Percentiles rank a stretch among this genome's conserved stretches.
Conservation (phyloP, 805 yeast species). For the Teunomyces stri region DNA sequence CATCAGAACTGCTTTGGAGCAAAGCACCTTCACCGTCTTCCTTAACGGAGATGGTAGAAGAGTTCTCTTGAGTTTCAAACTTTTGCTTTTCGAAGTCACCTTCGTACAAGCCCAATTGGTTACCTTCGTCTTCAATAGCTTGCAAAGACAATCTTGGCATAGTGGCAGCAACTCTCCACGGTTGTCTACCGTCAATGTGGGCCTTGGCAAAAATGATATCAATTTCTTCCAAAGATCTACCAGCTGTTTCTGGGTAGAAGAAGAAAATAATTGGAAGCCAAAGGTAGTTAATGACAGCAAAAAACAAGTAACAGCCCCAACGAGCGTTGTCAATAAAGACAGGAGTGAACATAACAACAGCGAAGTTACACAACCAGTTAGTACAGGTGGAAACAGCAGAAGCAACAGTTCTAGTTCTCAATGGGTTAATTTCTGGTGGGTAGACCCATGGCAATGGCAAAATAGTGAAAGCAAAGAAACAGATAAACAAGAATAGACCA, state of each 20-base stretch:
- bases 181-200: slow-evolving; percentile 51
- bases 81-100: slow-evolving; percentile 40
- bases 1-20: slow-evolving; percentile 1
- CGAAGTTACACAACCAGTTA: slow-evolving; percentile 45
- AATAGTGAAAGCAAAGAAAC: slow-evolving; percentile 43
- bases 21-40: slow-evolving; percentile 10
- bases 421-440: slow-evolving; percentile 47
- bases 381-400: slow-evolving; percentile 45
- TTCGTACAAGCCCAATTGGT: slow-evolving; percentile 52
- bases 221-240: slow-evolving; percentile 45
- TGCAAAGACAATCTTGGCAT: slow-evolving; percentile 55
- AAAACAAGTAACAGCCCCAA: slow-evolving; percentile 45
- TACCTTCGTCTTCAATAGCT: slow-evolving; percentile 62
- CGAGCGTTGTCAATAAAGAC: slow-evolving; percentile 35
- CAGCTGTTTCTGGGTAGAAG: slow-evolving; percentile 48
- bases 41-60: slow-evolving; percentile 15
- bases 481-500: slow-evolving; percentile 44
- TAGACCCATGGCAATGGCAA: slow-evolving; percentile 48
- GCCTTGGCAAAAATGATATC: slow-evolving; percentile 65
- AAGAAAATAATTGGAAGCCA: slow-evolving; percentile 41
- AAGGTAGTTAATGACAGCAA: slow-evolving; percentile 36
- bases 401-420: slow-evolving; percentile 46
- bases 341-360: slow-evolving; percentile 47
- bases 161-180: slow-evolving; percentile 61
- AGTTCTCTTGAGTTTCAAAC: slow-evolving; percentile 30